These are phyloP conservation scores for Astraeus odoratus DNA, from an alignment of 768 basidiomycete species.

Conservation along the genomic window DNA sequence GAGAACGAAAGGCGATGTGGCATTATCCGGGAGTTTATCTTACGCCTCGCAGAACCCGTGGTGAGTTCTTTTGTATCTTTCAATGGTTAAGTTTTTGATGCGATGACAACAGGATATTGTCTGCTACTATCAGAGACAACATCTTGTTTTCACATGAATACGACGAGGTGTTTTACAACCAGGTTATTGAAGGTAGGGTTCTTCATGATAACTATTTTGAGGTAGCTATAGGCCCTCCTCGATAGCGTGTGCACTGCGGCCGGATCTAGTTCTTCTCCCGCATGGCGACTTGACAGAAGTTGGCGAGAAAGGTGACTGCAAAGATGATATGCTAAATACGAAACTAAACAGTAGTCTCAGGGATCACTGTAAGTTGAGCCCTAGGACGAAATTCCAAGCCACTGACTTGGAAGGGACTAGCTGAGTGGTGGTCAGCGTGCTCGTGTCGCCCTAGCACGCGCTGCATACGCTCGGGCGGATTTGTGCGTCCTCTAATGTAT, in stretches of 20 bases:
- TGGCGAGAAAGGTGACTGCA: constrained; percentile 65
- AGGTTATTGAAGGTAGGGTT: constrained; percentile 70
- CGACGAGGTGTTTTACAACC: constrained; percentile 76
- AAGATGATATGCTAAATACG: neutral
- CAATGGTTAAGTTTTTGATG: neutral
- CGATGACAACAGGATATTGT: constrained; percentile 69
- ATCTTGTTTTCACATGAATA: constrained; percentile 89
- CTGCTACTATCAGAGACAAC: constrained; percentile 81
- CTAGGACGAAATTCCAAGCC: constrained; percentile 2
- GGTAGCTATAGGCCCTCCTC: neutral
- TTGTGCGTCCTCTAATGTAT: constrained; percentile 53
- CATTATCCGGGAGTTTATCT: constrained; percentile 61
- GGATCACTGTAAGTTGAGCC: constrained; percentile 47
- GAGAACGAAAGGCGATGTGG: constrained; percentile 64
- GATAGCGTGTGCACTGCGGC: constrained; percentile 75
- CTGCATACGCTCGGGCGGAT: constrained; percentile 89
- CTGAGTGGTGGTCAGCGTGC: constrained; percentile 82
- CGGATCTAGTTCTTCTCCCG: constrained; percentile 72
- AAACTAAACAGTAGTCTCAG: constrained; percentile 16
- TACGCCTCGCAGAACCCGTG: constrained; percentile 89
- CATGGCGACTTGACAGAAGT: constrained; percentile 83
- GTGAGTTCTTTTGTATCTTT: constrained; percentile 30
- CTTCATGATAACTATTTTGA: neutral
- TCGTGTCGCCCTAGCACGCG: constrained; percentile 76
- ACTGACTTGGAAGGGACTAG: constrained; percentile 29